A percentile compares a stretch with the other conserved stretches of the same genome.
Evolutionary conservation across 345 rosid species (phyloP).

Genomic region (Toxicodendron radicans): DNA sequence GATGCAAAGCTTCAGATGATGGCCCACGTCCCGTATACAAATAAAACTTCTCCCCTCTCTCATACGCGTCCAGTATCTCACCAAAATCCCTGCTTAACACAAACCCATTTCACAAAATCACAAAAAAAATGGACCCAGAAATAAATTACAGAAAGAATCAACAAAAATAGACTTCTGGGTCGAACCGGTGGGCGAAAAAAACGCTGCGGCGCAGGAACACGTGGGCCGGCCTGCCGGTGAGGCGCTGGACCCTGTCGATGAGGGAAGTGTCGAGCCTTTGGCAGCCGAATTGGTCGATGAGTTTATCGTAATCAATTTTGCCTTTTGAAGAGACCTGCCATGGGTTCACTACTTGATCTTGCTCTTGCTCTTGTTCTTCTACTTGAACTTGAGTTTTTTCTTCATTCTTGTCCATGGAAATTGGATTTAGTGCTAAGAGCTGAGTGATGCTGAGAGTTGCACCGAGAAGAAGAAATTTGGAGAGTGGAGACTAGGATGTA

Average conservation of each 20-base stretch:
- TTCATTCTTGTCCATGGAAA: slow-evolving; percentile 34
- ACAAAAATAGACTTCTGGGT: not conserved
- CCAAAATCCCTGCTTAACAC: slow-evolving; percentile 54
- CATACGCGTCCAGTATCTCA: slow-evolving; percentile 74
- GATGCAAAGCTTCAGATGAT: slow-evolving; percentile 88
- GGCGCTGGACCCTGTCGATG: slow-evolving; percentile 68
- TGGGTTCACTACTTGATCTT: slow-evolving; percentile 77
- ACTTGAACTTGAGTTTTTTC: slow-evolving; percentile 11
- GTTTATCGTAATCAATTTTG: slow-evolving; percentile 87
- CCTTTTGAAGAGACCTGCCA: slow-evolving; percentile 85
- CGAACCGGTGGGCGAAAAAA: slow-evolving; percentile 83
- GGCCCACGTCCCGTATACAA: slow-evolving; percentile 95
- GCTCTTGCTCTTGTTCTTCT: slow-evolving; percentile 10
- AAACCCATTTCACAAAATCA: not conserved
- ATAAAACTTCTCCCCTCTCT: slow-evolving; percentile 83
- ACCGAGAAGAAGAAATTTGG: not conserved
- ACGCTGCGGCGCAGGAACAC: slow-evolving; percentile 90
- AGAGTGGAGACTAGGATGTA: too few relatives aligned
- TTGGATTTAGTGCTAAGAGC: not conserved
- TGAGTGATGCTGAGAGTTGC: too few relatives aligned
- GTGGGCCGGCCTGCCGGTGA: slow-evolving; percentile 71
- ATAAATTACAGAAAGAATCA: not conserved
- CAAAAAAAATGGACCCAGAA: not conserved
- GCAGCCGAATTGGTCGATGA: slow-evolving; percentile 88
- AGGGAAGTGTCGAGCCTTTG: slow-evolving; percentile 62